phyloP scores from a whole-genome alignment of 2,329 filamentous ascomycete species.

The Pseudogymnoascus sp. region DNA sequence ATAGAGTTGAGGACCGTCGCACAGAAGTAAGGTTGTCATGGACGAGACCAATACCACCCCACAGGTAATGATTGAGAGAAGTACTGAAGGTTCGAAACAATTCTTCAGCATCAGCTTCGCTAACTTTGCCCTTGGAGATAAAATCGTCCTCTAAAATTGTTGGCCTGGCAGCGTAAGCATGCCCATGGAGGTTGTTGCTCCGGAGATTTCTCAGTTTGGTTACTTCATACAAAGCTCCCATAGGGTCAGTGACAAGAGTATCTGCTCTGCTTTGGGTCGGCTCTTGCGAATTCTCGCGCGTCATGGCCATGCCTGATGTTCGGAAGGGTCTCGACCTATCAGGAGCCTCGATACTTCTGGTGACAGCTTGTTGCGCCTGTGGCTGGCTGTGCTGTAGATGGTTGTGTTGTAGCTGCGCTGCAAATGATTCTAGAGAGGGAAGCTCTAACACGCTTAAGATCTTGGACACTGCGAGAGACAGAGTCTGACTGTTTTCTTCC shows the following conservation, averaged over 20 bases:
- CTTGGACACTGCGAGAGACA: constrained; percentile 39
- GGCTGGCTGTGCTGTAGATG: constrained; percentile 12
- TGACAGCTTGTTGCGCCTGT: constrained; percentile 12
- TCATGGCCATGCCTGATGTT: constrained; percentile 36
- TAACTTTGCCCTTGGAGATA: constrained; percentile 42
- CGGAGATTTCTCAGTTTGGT: constrained; percentile 40
- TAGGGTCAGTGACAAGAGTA: constrained; percentile 31
- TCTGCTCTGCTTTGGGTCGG: constrained; percentile 29
- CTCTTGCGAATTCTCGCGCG: constrained; percentile 35
- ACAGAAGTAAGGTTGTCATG: constrained; percentile 44
- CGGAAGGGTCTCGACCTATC: constrained; percentile 21
- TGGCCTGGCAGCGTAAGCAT: constrained; percentile 23
- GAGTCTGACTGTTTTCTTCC: constrained; percentile 34
- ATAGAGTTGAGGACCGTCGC: constrained; percentile 48
- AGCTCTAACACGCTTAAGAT: constrained; percentile 38
- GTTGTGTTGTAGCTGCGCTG: not conserved
- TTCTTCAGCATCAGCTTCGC: constrained; percentile 41
- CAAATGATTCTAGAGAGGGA: constrained; percentile 35
- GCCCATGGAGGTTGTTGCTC: constrained; percentile 29
- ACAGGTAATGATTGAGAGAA: constrained; percentile 45
- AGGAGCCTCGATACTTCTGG: not conserved
- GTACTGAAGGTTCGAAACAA: constrained; percentile 42
- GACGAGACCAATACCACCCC: constrained; percentile 45
- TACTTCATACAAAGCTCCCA: constrained; percentile 49
- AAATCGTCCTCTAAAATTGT: constrained; percentile 39